Conservation (phyloP, 768 basidiomycete species). For the Tulasnella sp. region DNA sequence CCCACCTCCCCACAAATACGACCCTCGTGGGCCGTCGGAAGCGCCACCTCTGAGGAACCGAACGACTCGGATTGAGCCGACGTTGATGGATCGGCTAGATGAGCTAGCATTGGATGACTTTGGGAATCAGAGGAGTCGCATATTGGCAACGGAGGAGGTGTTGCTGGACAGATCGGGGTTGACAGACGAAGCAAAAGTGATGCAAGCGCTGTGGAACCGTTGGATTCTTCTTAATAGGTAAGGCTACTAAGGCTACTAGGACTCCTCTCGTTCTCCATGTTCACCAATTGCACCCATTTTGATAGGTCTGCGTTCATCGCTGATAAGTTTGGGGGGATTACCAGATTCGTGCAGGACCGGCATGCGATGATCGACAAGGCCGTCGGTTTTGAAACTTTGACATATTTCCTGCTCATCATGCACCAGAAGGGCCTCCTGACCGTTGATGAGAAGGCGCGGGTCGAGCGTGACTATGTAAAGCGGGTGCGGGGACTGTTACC, state of each 20-base stretch:
- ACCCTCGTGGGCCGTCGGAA: conserved; percentile 44
- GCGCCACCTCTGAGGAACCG: conserved; percentile 38
- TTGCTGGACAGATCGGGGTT: conserved; percentile 62
- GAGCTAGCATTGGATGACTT: conserved; percentile 49
- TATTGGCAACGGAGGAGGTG: conserved; percentile 66
- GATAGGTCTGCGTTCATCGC: background rate
- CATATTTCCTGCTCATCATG: background rate
- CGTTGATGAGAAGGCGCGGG: background rate
- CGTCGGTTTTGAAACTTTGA: background rate
- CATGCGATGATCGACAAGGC: background rate
- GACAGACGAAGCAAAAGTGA: conserved; percentile 65
- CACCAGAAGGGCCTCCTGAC: background rate
- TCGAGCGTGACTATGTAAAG: too few species aligned
- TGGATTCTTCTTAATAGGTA: conserved; percentile 61
- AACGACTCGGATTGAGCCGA: conserved; percentile 51
- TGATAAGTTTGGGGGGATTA: background rate
- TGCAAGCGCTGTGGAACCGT: conserved; percentile 65
- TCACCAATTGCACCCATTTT: conserved; percentile 38
- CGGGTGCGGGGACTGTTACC: background rate
- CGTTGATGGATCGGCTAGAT: conserved; percentile 53
- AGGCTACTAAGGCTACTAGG: conserved; percentile 13
- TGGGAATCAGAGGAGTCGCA: conserved; percentile 57
- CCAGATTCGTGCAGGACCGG: too few species aligned
- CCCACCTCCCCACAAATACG: conserved; percentile 35
- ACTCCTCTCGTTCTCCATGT: conserved; percentile 27